A percentile compares a stretch with the other conserved stretches of the same genome.
Evolutionary conservation across 148 eudicot species (phyloP).

Genomic region (Pharnaceum exiguum): DNA sequence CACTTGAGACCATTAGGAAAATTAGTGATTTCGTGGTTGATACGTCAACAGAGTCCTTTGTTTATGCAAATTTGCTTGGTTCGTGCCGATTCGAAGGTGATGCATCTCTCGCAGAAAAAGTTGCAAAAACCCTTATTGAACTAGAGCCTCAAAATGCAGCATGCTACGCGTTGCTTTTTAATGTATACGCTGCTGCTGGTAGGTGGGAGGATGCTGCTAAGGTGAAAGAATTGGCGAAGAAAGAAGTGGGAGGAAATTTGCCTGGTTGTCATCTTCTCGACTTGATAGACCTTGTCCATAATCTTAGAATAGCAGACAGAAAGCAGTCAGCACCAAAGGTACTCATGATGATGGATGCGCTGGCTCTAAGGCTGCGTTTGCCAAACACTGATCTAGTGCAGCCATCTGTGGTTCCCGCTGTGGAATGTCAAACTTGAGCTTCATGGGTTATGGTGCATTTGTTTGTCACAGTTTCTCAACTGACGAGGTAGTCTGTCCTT

Average conservation of each 20-base stretch:
- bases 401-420: background rate
- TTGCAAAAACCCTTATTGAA: slow-evolving; percentile 50
- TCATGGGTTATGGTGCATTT: background rate
- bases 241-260: slow-evolving; percentile 9
- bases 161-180: slow-evolving; percentile 52
- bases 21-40: slow-evolving; percentile 26
- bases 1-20: slow-evolving; percentile 41
- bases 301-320: slow-evolving; percentile 28
- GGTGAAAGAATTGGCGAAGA: slow-evolving; percentile 47
- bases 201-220: slow-evolving; percentile 58
- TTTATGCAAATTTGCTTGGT: slow-evolving; percentile 53
- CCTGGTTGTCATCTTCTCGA: slow-evolving; percentile 47
- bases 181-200: slow-evolving; percentile 60
- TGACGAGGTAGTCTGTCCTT: too few relatives aligned
- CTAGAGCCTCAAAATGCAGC: slow-evolving; percentile 48
- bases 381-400: background rate
- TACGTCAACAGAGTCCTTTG: slow-evolving; percentile 34
- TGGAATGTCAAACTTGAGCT: slow-evolving; percentile 5
- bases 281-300: slow-evolving; percentile 51
- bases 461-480: background rate
- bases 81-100: slow-evolving; percentile 53
- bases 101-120: slow-evolving; percentile 42
- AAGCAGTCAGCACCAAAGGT: slow-evolving; percentile 17
- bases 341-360: slow-evolving; percentile 21
- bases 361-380: slow-evolving; percentile 10